Conservation (phyloP, 495 filamentous ascomycete genomes). For the Elasticomyces elasticus region DNA sequence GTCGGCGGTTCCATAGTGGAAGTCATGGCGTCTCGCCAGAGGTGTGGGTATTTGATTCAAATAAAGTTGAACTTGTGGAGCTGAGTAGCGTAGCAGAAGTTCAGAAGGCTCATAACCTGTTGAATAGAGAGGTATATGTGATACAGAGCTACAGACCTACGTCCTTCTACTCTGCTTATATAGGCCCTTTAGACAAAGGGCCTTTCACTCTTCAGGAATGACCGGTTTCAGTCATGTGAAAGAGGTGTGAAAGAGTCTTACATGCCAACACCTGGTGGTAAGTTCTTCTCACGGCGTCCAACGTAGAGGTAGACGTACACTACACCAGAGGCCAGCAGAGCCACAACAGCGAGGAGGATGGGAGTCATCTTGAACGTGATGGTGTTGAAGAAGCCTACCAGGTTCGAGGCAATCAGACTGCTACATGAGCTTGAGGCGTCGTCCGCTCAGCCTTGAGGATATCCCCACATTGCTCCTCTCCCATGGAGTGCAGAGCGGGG, state of each 20-base stretch:
- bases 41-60: neutral
- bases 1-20: neutral
- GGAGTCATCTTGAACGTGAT: neutral
- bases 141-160: neutral
- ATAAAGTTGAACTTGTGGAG: neutral
- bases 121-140: neutral
- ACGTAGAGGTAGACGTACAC: constrained; percentile 7
- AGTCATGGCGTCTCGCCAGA: neutral
- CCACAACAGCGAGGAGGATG: constrained; percentile 1
- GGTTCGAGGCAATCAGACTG: neutral
- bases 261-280: constrained; percentile 21
- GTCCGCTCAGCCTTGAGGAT: neutral
- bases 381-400: neutral
- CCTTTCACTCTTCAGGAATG: neutral
- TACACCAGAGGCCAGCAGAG: neutral
- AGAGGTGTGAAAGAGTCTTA: neutral
- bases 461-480: neutral
- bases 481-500: neutral
- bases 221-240: neutral
- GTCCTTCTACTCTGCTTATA: neutral
- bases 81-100: neutral
- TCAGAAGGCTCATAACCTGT: neutral
- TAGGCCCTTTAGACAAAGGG: neutral
- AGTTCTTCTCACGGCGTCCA: constrained; percentile 10
- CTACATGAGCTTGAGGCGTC: neutral